Base-by-base conservation (phyloP, 2,329 filamentous ascomycete species). In the Penicillium digitatum region DNA sequence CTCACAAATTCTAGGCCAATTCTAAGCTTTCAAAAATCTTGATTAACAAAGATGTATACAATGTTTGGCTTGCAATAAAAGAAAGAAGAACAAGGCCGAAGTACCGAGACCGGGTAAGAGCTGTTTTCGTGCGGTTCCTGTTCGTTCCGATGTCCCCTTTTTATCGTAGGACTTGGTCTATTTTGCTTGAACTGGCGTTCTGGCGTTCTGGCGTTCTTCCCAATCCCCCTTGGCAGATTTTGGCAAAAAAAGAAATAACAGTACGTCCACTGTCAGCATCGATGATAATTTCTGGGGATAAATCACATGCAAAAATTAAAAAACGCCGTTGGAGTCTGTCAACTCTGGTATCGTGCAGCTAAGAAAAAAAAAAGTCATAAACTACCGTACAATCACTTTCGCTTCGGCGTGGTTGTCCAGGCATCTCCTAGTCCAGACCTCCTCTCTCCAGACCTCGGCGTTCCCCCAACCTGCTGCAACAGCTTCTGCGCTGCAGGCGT, bases 401-500 rank as follows among this genome's bases (percentile, higher is more conserved):
- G 55, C 29, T 50, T 51, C 32, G 61, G 61, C 4, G 61, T 64
- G 6, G 62, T 59, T n/a, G 62, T 63, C 63, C 62, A 63, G 34
- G 56, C 47, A 53, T 64, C 59, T 3, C 54, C 52, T 32, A 61
- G 20, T 5, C 57, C 60, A 18, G 57, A 55, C 24, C 37, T 57
- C 8, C 40, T 58, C 8, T 50, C 60, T n/a, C n/a, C 39, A 38
- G 52, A 63, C 14, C 66, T 63, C 47, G 66, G 66, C 7, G 58
- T 66, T 2, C 66, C 69, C 7, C 61, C 71, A 47, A 72, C 66
- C 47, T 65, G 69, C 38, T 71, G 66, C 55, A 77, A 65, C 53
- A 78, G 59, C 55, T 70, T 73, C 56, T 76, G 74, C 24, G 74
- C 76, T 1, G 76, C 76, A 16, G 76, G 75, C 3, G 76, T 78